These are phyloP conservation scores for Pythium rishiriense DNA, from an alignment of 352 stramenopile genomes.

Conservation along the genomic window DNA sequence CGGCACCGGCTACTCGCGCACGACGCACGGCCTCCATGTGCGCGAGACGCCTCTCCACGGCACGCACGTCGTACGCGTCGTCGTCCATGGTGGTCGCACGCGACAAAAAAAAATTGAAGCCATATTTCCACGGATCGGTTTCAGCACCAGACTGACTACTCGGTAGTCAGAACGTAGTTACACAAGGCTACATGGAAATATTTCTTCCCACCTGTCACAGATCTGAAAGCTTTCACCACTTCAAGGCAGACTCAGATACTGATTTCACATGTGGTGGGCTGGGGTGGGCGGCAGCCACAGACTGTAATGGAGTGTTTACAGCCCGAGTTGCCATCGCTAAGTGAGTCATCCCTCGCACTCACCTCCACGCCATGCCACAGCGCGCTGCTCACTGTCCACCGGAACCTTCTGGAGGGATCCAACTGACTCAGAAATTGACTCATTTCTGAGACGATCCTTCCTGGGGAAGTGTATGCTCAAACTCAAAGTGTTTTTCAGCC, in stretches of 20 bases:
- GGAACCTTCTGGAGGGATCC: too few relatives aligned
- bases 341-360: too few relatives aligned
- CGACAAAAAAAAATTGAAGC: constrained; percentile 2
- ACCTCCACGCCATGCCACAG: too few relatives aligned
- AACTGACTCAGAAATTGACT: constrained; percentile 14
- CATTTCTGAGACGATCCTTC: constrained; percentile 13
- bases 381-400: too few relatives aligned
- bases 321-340: too few relatives aligned
- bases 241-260: background rate
- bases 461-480: constrained; percentile 5
- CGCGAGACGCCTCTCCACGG: constrained; percentile 42
- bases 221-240: background rate
- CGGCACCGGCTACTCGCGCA: background rate
- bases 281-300: too few relatives aligned
- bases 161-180: constrained; percentile 8
- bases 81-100: constrained; percentile 19
- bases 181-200: background rate
- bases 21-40: constrained; percentile 24
- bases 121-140: background rate
- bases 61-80: constrained; percentile 43
- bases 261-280: background rate
- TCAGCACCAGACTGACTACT: constrained; percentile 10
- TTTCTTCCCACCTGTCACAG: background rate
- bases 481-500: constrained; percentile 16
- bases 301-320: too few relatives aligned